Evolutionary conservation across 169 alveolate species (phyloP).

Genomic region (Babesia ovata): DNA sequence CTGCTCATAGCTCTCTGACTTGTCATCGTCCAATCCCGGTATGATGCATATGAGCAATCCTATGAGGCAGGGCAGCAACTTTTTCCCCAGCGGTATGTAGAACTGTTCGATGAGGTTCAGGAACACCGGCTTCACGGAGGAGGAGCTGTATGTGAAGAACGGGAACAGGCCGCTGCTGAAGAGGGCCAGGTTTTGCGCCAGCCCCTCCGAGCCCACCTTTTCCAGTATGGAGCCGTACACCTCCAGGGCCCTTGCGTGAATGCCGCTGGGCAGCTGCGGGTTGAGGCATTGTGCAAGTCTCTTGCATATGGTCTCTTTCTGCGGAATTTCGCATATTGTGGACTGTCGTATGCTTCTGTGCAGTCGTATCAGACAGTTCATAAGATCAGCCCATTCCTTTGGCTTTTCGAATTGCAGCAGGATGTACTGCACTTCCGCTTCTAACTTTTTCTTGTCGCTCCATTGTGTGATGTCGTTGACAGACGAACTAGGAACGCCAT

Average conservation of each 20-base stretch:
- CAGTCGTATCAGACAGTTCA: slow-evolving; percentile 85
- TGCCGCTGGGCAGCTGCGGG: slow-evolving; percentile 91
- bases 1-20: slow-evolving; percentile 71
- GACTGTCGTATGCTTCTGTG: slow-evolving; percentile 80
- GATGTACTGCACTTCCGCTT: slow-evolving; percentile 54
- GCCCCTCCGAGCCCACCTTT: slow-evolving; percentile 80
- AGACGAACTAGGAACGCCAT: slow-evolving; percentile 1
- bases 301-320: slow-evolving; percentile 85
- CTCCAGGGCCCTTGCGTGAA: slow-evolving; percentile 89
- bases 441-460: slow-evolving; percentile 60
- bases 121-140: slow-evolving; percentile 86
- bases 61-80: slow-evolving; percentile 78
- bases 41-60: slow-evolving; percentile 81
- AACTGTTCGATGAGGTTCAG: slow-evolving; percentile 81
- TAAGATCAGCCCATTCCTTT: slow-evolving; percentile 92
- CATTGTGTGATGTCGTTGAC: slow-evolving; percentile 23
- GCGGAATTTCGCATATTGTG: slow-evolving; percentile 75
- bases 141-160: slow-evolving; percentile 86
- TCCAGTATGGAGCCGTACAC: slow-evolving; percentile 85
- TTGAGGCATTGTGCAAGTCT: slow-evolving; percentile 91
- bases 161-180: slow-evolving; percentile 90
- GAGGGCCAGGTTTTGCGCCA: slow-evolving; percentile 87
- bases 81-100: slow-evolving; percentile 84
- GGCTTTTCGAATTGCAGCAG: slow-evolving; percentile 84
- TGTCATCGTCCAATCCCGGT: slow-evolving; percentile 86